Evolutionary conservation across 176 grass and related monocot species (phyloP).

Genomic region (Bromus sterilis): DNA sequence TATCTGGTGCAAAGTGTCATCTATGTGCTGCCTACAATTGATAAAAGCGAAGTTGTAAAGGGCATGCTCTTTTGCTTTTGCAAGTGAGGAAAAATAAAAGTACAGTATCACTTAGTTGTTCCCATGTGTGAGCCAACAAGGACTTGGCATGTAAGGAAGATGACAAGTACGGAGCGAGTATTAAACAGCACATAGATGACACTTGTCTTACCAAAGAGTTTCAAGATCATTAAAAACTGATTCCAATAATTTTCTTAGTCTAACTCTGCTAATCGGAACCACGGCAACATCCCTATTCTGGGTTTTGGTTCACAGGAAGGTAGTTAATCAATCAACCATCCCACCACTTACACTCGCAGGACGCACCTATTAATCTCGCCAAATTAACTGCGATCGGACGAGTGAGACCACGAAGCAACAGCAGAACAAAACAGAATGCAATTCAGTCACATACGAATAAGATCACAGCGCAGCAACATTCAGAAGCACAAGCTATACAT

Average conservation of each 20-base stretch:
- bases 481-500: background rate
- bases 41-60: background rate
- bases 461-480: background rate
- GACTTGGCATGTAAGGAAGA: background rate
- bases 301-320: background rate
- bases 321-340: background rate
- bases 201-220: too few relatives aligned
- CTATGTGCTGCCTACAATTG: background rate
- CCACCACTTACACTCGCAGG: background rate
- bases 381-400: background rate
- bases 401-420: background rate
- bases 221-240: background rate
- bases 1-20: background rate
- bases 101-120: background rate
- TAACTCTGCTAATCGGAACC: background rate
- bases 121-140: background rate
- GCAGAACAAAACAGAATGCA: background rate
- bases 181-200: too few relatives aligned
- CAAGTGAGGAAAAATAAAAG: background rate
- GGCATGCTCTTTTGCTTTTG: background rate
- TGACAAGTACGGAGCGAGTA: too few relatives aligned
- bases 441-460: background rate
- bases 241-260: background rate
- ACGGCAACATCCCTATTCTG: background rate
- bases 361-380: background rate